Evolutionary conservation across 345 rosid species (phyloP), one percentile per base, ranked within the genome.

Genomic region (Eucalyptus tenuipes): DNA sequence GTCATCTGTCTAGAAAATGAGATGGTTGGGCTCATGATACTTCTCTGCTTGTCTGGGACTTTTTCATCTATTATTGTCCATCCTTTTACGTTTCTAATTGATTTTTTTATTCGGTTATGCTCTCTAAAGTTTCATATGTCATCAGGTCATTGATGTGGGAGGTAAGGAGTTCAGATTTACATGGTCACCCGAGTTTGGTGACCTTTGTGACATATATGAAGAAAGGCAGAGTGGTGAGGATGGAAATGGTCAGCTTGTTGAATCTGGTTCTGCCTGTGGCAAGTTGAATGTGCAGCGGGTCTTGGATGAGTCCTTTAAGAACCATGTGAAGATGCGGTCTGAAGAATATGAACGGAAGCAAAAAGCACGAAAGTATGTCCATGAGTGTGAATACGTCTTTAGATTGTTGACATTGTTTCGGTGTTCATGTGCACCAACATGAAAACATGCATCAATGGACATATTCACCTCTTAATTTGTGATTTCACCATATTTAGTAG

Each of bases 251-350:
- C 88, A 96, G 91, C 95, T 97, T 89, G 92, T 98, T 92, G 99
- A 98, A 93, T 94, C 99, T 91, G 99, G 99, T 75, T 92, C 94
- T 96, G 97, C 98, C 55, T 98, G 99, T 98, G 94, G 98, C 55
- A 97, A 98, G 91, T 87, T 98, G 88, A 96, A 97, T 86, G 96
- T 97, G 89, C 98, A 97, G 90, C 96, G 99, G 85, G 90, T 94
- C 90, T 92, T 98, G 94, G 99, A 98, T 49, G 99, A 98, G 92
- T 96, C 98, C 81, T 94, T 96, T 82, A 96, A 91, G 33, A 98
- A 95, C 91, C 98, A 96, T 91, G 95, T 98, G 89, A 98, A 98
- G 93, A 98, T 91, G 99, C 95, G 92, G 89, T 97, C 98, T 40
- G 99, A 91, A 92, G 99, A 98, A 93, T 98, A 98, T 93, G 98